Percentiles rank a stretch among this genome's conserved stretches.
Conservation (phyloP, 192 early-diverging fungal species). For the Phycomyces nitens region DNA sequence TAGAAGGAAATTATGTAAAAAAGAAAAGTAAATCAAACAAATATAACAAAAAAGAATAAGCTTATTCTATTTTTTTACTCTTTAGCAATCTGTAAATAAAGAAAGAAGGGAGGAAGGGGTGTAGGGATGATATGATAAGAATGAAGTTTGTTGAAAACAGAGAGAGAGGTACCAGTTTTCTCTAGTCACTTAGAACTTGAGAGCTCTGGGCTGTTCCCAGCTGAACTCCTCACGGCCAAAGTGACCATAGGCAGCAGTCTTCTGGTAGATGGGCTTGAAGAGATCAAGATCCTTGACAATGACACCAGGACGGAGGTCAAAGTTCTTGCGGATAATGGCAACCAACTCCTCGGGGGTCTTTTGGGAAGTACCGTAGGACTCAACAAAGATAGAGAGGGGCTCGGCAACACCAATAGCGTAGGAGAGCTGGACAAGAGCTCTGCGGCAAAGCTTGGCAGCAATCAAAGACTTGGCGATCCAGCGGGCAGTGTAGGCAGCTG, state of each 20-base stretch:
- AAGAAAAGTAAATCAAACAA: slow-evolving; percentile 8
- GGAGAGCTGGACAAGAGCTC: slow-evolving; percentile 91
- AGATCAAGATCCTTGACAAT: slow-evolving; percentile 98
- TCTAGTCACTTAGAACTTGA: slow-evolving; percentile 52
- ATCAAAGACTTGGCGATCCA: slow-evolving; percentile 99
- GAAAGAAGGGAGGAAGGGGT: background rate
- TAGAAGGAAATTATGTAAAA: slow-evolving; percentile 10
- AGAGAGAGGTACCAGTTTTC: background rate
- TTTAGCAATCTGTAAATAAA: slow-evolving; percentile 5
- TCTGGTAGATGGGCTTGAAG: slow-evolving; percentile 95
- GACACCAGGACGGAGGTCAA: slow-evolving; percentile 96
- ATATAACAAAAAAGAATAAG: slow-evolving; percentile 1
- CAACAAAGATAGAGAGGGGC: slow-evolving; percentile 93
- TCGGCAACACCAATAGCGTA: slow-evolving; percentile 99
- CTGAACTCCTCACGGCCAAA: slow-evolving; percentile 90
- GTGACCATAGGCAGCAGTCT: slow-evolving; percentile 96
- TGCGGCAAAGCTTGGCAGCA: slow-evolving; percentile 87
- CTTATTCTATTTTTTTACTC: too few species aligned
- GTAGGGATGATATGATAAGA: slow-evolving; percentile 1
- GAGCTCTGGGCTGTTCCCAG: slow-evolving; percentile 90
- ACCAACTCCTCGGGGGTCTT: slow-evolving; percentile 90
- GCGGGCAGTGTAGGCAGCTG: slow-evolving; percentile 94
- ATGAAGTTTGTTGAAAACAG: slow-evolving; percentile 26
- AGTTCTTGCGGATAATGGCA: slow-evolving; percentile 95
- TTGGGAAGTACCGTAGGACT: slow-evolving; percentile 93